These are phyloP conservation scores for Phytophthora melonis DNA, from an alignment of 352 stramenopile genomes.

Conservation along the genomic window DNA sequence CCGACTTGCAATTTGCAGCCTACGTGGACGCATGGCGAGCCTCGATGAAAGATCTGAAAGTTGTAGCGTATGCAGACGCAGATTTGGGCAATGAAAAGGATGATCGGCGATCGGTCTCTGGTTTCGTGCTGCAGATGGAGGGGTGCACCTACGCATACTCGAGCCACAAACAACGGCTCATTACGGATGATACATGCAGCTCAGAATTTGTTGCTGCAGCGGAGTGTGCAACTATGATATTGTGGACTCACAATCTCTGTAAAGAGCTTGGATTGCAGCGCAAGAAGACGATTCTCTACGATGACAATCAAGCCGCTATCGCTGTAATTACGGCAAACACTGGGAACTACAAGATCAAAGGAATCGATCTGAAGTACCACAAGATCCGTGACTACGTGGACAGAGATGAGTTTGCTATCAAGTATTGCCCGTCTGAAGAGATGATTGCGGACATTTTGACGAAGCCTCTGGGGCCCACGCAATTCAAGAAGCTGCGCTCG, in stretches of 20 bases:
- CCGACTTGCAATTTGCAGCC: neutral
- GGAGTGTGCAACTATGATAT: neutral
- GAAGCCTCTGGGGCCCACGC: neutral
- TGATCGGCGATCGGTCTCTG: neutral
- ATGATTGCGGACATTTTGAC: conserved; percentile 1
- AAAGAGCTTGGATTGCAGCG: neutral
- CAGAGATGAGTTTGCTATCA: neutral
- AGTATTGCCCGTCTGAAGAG: conserved; percentile 6
- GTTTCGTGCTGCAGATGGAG: neutral
- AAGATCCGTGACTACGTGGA: neutral
- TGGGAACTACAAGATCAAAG: neutral
- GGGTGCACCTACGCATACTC: neutral
- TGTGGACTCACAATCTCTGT: neutral
- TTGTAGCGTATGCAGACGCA: neutral
- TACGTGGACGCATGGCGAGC: neutral
- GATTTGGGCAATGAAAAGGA: neutral
- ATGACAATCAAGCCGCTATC: neutral
- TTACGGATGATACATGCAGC: neutral
- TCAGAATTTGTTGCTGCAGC: neutral
- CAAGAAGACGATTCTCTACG: neutral
- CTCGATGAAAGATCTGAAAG: neutral
- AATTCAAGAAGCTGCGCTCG: too few species aligned
- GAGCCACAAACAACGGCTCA: neutral
- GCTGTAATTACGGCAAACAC: neutral
- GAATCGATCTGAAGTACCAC: conserved; percentile 5